phyloP scores from a whole-genome alignment of 2,329 filamentous ascomycete species.

The Blastomyces silverae region DNA sequence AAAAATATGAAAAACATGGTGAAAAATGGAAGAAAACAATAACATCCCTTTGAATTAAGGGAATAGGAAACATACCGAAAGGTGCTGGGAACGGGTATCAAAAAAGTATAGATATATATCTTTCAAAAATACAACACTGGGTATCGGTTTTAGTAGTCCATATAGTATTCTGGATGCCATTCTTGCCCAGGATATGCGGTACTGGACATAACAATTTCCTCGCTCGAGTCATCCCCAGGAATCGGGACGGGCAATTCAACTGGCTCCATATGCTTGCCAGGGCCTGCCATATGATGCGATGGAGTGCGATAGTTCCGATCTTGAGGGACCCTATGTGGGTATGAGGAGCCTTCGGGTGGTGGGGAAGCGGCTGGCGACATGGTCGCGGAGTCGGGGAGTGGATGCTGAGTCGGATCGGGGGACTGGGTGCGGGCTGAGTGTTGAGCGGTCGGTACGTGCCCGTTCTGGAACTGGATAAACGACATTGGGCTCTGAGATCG shows the following conservation, averaged over 20 bases:
- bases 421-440: neutral
- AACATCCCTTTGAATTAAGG: neutral
- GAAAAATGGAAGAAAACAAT: neutral
- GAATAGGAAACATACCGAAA: neutral
- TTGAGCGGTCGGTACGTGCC: neutral
- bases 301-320: neutral
- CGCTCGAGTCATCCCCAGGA: constrained; percentile 34
- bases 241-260: constrained; percentile 32
- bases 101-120: neutral
- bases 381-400: constrained; percentile 10
- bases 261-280: constrained; percentile 26
- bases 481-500: constrained; percentile 8
- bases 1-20: neutral
- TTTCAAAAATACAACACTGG: neutral
- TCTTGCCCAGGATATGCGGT: constrained; percentile 46
- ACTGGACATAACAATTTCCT: constrained; percentile 45
- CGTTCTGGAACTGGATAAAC: constrained; percentile 3
- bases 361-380: constrained; percentile 8
- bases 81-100: neutral
- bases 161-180: constrained; percentile 33
- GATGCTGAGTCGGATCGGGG: constrained; percentile 12
- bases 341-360: constrained; percentile 9
- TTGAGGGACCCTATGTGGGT: constrained; percentile 14
- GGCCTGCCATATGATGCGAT: constrained; percentile 5
- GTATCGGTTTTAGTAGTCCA: neutral